Evolutionary conservation across 805 yeast species (phyloP).

Genomic region (Pichia manshurica): DNA sequence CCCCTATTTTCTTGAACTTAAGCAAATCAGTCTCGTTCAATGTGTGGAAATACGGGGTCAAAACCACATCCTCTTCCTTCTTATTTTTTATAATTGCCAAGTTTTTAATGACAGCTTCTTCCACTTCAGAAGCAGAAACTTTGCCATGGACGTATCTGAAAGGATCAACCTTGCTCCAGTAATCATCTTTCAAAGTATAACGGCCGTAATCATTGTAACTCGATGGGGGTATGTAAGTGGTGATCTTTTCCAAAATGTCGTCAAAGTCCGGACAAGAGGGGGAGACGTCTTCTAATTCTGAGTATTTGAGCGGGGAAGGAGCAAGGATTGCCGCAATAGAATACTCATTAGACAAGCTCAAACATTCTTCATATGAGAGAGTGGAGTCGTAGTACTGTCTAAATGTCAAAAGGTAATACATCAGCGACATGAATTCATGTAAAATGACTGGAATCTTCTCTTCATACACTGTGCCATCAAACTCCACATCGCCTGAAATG

Average conservation of each 20-base stretch:
- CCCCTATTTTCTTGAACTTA: slow-evolving; percentile 39
- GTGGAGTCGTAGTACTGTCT: slow-evolving; percentile 25
- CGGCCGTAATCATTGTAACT: slow-evolving; percentile 65
- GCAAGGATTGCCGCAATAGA: slow-evolving; percentile 47
- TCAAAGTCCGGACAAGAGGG: slow-evolving; percentile 39
- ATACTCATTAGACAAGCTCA: slow-evolving; percentile 28
- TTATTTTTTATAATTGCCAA: slow-evolving; percentile 35
- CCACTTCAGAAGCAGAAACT: slow-evolving; percentile 46
- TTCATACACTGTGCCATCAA: slow-evolving; percentile 38
- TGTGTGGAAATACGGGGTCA: slow-evolving; percentile 40
- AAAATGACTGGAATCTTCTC: slow-evolving; percentile 42
- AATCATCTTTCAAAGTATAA: slow-evolving; percentile 48
- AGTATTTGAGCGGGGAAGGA: slow-evolving; percentile 48
- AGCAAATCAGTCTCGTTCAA: slow-evolving; percentile 23
- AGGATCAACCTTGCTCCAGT: slow-evolving; percentile 51
- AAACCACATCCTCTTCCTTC: slow-evolving; percentile 38
- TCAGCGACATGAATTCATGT: slow-evolving; percentile 37
- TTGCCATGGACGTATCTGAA: slow-evolving; percentile 43
- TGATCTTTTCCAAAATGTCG: slow-evolving; percentile 47
- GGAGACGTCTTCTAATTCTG: slow-evolving; percentile 37
- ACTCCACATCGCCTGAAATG: slow-evolving; percentile 13
- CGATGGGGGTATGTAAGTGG: slow-evolving; percentile 57
- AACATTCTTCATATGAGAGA: slow-evolving; percentile 14
- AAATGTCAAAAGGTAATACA: slow-evolving; percentile 39
- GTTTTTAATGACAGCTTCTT: slow-evolving; percentile 40